Evolutionary conservation across 169 alveolate genomes (phyloP).

Genomic region (Besnoitia besnoiti): DNA sequence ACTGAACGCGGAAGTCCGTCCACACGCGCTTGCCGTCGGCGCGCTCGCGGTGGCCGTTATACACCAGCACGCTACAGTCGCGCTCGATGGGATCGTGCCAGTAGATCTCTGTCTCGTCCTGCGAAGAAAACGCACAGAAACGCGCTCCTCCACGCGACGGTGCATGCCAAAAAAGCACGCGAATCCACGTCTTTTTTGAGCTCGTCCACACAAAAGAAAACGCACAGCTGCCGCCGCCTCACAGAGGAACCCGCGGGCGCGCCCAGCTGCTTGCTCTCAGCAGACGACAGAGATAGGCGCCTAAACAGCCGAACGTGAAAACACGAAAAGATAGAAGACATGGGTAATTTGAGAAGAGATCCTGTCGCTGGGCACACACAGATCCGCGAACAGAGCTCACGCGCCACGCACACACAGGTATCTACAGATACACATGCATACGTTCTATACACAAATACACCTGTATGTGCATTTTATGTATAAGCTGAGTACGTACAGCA

Average conservation of each 20-base stretch:
- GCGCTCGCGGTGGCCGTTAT: constrained; percentile 85
- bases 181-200: neutral
- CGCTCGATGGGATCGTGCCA: constrained; percentile 89
- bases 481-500: constrained; percentile 59
- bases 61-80: constrained; percentile 81
- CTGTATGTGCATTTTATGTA: neutral
- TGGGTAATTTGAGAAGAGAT: neutral
- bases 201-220: too few relatives aligned
- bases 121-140: neutral
- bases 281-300: neutral
- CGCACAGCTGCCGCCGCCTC: too few relatives aligned
- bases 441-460: neutral
- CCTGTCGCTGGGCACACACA: neutral
- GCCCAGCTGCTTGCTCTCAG: neutral
- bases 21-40: constrained; percentile 88
- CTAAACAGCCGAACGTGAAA: neutral
- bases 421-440: neutral
- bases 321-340: neutral
- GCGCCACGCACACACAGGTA: neutral
- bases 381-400: neutral
- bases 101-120: constrained; percentile 85
- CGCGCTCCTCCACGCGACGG: too few relatives aligned
- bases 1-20: constrained; percentile 89
- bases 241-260: neutral
- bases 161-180: too few relatives aligned